Evolutionary conservation across 1,139 yeast genomes (phyloP).

Genomic region (Pichia sp.): DNA sequence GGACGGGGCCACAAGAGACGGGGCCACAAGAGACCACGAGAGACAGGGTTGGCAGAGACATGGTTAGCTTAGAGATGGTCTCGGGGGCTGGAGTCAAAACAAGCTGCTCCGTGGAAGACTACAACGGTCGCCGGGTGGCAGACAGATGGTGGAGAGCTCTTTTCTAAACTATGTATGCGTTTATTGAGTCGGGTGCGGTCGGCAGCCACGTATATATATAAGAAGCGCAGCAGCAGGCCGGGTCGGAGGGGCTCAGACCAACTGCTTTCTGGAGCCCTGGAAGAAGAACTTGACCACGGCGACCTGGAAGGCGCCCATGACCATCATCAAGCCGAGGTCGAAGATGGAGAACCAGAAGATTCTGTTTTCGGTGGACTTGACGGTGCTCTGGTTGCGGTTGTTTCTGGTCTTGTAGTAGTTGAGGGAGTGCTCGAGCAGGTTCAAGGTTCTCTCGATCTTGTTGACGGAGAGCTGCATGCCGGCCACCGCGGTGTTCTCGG

Average conservation of each 20-base stretch:
- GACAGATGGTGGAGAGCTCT: too few species aligned
- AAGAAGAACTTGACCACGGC: slow-evolving; percentile 81
- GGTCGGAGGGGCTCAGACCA: slow-evolving; percentile 43
- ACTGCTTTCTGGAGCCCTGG: slow-evolving; percentile 76
- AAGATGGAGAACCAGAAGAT: slow-evolving; percentile 79
- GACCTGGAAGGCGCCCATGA: slow-evolving; percentile 83
- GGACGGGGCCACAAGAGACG: too few species aligned
- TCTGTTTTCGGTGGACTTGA: slow-evolving; percentile 80
- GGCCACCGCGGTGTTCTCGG: slow-evolving; percentile 54
- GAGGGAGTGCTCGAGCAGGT: slow-evolving; percentile 58
- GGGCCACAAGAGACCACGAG: too few species aligned
- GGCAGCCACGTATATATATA: background rate
- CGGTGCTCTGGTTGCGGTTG: slow-evolving; percentile 88
- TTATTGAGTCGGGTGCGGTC: background rate
- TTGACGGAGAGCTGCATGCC: slow-evolving; percentile 56
- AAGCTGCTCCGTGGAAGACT: too few species aligned
- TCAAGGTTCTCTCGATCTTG: slow-evolving; percentile 64
- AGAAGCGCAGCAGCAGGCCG: background rate
- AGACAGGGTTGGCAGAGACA: too few species aligned
- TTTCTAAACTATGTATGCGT: too few species aligned
- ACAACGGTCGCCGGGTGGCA: too few species aligned
- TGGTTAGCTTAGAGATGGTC: too few species aligned
- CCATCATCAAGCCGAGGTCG: slow-evolving; percentile 77
- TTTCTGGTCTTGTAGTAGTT: slow-evolving; percentile 91
- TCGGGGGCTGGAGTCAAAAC: too few species aligned